Evolutionary conservation across 2,329 filamentous ascomycete genomes (phyloP).

Genomic region (Fusarium papillatum): DNA sequence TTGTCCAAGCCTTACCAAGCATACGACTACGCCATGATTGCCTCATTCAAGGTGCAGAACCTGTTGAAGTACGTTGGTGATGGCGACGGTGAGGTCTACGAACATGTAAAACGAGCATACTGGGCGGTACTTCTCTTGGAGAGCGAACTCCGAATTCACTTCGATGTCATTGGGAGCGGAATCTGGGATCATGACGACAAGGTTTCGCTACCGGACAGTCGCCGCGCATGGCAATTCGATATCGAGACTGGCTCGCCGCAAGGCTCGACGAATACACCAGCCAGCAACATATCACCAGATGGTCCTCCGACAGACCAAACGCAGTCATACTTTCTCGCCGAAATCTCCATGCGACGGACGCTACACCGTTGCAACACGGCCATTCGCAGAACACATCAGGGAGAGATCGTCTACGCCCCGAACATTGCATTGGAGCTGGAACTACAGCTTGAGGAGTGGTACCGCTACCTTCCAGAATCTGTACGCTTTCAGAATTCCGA

Average conservation of each 20-base stretch:
- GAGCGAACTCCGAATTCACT: constrained; percentile 5
- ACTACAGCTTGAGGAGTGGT: constrained; percentile 51
- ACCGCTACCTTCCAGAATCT: constrained; percentile 40
- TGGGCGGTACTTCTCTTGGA: constrained; percentile 8
- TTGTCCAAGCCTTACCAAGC: background rate
- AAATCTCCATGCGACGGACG: constrained; percentile 50
- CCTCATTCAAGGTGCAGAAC: background rate
- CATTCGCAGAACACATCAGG: constrained; percentile 30
- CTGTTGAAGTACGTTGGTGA: background rate
- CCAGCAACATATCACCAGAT: background rate
- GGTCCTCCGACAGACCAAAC: background rate
- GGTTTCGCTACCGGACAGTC: background rate
- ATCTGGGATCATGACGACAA: constrained; percentile 5
- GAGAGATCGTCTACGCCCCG: constrained; percentile 42
- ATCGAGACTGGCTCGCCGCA: background rate
- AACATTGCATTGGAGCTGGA: constrained; percentile 47
- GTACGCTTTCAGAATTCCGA: background rate
- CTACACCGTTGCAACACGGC: constrained; percentile 47
- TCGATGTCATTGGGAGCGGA: constrained; percentile 3
- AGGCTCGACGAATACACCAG: background rate
- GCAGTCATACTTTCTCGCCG: constrained; percentile 45
- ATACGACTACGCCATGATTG: background rate
- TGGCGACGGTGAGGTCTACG: background rate
- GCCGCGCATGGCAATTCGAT: background rate
- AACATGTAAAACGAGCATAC: background rate